Evolutionary conservation across 257 asterid species (phyloP).

Genomic region (Verbascum thapsus): DNA sequence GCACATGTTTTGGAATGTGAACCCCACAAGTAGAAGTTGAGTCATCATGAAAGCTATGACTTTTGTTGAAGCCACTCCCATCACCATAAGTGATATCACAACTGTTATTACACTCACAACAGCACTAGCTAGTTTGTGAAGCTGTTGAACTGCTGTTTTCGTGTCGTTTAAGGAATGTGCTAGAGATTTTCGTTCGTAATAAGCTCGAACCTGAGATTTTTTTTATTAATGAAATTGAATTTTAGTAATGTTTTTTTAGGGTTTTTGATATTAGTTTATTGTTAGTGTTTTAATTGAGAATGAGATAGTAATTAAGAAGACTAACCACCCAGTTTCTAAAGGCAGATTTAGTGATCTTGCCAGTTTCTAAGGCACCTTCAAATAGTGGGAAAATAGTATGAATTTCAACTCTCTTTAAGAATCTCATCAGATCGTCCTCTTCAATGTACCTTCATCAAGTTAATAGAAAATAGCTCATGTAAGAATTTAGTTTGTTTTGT

Average conservation of each 20-base stretch:
- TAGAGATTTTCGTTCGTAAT: conserved; percentile 57
- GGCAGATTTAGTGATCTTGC: conserved; percentile 62
- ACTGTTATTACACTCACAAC: conserved; percentile 46
- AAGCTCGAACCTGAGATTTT: conserved; percentile 53
- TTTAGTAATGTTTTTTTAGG: no score
- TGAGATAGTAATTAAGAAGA: neutral
- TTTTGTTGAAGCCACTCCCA: conserved; percentile 61
- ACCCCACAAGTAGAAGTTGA: conserved; percentile 58
- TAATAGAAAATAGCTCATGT: no score
- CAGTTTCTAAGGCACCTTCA: conserved; percentile 67
- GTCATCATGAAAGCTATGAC: conserved; percentile 55
- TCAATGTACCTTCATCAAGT: conserved; percentile 49
- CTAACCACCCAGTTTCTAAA: conserved; percentile 74
- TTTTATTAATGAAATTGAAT: neutral
- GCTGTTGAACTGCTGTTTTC: conserved; percentile 67
- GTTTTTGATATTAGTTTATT: neutral
- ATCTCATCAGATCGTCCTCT: conserved; percentile 61
- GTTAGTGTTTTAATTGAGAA: neutral
- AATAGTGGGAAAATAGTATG: conserved; percentile 66
- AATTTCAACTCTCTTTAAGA: conserved; percentile 52
- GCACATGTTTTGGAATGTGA: conserved; percentile 71
- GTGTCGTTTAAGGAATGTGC: conserved; percentile 66
- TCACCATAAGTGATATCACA: conserved; percentile 40
- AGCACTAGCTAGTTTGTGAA: conserved; percentile 59
- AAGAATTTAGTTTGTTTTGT: no score